Evolutionary conservation across 2,329 filamentous ascomycete genomes (phyloP).

Genomic region (Cryphonectria radicalis): DNA sequence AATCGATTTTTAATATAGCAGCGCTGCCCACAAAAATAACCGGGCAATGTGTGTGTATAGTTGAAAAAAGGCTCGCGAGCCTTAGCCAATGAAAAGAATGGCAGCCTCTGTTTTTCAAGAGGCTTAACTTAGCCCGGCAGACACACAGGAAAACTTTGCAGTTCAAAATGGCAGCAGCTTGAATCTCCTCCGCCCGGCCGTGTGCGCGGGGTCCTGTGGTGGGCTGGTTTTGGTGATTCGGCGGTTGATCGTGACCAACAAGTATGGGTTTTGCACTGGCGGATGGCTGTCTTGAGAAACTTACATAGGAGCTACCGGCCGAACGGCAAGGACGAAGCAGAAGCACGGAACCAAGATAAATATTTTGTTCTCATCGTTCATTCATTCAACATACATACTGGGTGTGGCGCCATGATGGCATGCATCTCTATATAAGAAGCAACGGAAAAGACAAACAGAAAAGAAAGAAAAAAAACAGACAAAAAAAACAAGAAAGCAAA

Average conservation of each 20-base stretch:
- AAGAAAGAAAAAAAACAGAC: neutral
- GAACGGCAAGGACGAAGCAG: neutral
- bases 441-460: neutral
- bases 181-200: neutral
- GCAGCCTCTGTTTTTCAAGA: no score
- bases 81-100: neutral
- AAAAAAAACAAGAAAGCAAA: neutral
- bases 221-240: neutral
- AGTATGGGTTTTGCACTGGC: neutral
- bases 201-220: neutral
- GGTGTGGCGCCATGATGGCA: slow-evolving; percentile 27
- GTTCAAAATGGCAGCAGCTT: no score
- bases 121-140: no score
- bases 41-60: neutral
- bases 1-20: no score
- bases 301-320: neutral
- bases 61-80: no score
- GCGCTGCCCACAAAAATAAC: neutral
- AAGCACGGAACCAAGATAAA: slow-evolving; percentile 14
- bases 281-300: no score
- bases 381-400: slow-evolving; percentile 25
- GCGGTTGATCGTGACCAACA: no score
- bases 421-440: slow-evolving; percentile 23
- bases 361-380: slow-evolving; percentile 22
- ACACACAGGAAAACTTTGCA: no score